These are phyloP conservation scores for Datisca glomerata DNA, from an alignment of 306 rosid species.

Conservation along the genomic window DNA sequence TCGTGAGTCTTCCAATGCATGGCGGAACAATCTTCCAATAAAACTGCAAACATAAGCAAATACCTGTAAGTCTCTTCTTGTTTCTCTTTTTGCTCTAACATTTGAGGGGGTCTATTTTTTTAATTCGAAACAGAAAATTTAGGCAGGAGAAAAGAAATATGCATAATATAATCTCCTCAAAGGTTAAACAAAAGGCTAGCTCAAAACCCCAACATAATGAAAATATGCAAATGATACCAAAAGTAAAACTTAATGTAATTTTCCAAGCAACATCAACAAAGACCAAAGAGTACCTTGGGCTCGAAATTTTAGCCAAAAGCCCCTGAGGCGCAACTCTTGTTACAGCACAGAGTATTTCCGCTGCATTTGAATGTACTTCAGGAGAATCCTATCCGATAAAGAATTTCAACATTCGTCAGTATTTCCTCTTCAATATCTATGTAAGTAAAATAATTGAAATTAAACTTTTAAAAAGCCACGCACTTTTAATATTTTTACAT, in stretches of 20 bases:
- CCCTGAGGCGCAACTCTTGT: slow-evolving; percentile 95
- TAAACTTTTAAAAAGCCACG: no score
- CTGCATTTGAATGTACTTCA: slow-evolving; percentile 92
- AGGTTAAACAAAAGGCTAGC: background rate
- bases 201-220: background rate
- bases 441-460: no score
- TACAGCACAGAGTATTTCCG: slow-evolving; percentile 91
- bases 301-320: slow-evolving; percentile 60
- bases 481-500: no score
- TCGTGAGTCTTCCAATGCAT: slow-evolving; percentile 85
- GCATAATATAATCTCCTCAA: background rate
- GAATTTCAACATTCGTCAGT: slow-evolving; percentile 5
- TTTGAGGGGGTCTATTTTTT: no score
- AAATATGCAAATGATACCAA: background rate
- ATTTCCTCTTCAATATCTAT: no score
- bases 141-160: background rate
- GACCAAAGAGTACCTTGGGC: slow-evolving; percentile 60
- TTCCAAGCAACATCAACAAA: background rate
- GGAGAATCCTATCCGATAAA: slow-evolving; percentile 67
- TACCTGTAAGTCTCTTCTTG: no score
- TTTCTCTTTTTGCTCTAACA: no score
- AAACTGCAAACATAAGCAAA: slow-evolving; percentile 36
- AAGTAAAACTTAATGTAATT: background rate
- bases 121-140: no score
- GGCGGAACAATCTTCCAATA: slow-evolving; percentile 77